A percentile compares a stretch with the other conserved stretches of the same genome.
Evolutionary conservation across 805 yeast species (phyloP).

Genomic region (Danielia oregonensis): DNA sequence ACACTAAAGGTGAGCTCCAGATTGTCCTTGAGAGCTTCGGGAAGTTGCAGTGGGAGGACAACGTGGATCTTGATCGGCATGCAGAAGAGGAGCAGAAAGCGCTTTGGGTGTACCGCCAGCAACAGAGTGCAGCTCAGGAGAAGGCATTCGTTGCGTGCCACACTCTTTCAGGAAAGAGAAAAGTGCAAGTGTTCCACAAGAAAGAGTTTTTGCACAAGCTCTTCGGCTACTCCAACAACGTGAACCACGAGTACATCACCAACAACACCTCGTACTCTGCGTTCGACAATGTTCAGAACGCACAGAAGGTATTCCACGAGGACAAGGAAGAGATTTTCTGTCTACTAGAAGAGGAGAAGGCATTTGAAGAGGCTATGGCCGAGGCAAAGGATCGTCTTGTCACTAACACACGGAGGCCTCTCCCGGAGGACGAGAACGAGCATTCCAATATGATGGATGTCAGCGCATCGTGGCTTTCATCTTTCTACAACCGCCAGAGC

Average conservation of each 20-base stretch:
- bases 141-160: constrained; percentile 30
- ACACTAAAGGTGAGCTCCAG: constrained; percentile 32
- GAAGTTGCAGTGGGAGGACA: constrained; percentile 7
- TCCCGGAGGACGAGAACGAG: constrained; percentile 1
- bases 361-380: constrained; percentile 21
- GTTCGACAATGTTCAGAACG: constrained; percentile 32
- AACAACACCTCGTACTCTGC: constrained; percentile 39
- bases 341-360: constrained; percentile 32
- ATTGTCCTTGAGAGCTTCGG: constrained; percentile 20
- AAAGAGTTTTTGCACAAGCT: constrained; percentile 35
- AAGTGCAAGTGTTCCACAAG: constrained; percentile 38
- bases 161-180: constrained; percentile 32
- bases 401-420: neutral
- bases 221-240: constrained; percentile 36
- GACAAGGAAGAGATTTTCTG: constrained; percentile 37
- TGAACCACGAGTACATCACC: constrained; percentile 38
- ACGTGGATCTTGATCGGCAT: constrained; percentile 3
- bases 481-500: constrained; percentile 7
- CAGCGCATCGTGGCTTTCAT: constrained; percentile 12
- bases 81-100: constrained; percentile 23
- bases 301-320: constrained; percentile 38
- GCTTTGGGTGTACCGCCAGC: constrained; percentile 27
- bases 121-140: constrained; percentile 31
- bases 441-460: constrained; percentile 7
- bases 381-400: constrained; percentile 18